phyloP scores from a whole-genome alignment of 2,329 filamentous ascomycete species.

The Epicoccum sorghinum region DNA sequence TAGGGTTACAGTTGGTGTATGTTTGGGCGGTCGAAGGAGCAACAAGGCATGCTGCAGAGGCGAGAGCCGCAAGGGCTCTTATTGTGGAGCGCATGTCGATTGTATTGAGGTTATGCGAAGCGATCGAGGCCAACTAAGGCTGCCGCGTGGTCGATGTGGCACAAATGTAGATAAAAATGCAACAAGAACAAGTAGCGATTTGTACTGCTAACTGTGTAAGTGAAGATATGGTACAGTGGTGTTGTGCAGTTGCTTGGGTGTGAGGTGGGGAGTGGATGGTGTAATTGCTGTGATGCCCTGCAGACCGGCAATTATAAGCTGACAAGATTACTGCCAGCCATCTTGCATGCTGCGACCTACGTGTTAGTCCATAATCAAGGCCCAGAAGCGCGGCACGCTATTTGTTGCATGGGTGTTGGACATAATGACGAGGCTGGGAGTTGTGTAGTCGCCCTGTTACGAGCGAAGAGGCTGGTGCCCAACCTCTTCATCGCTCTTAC shows the following conservation, averaged over 20 bases:
- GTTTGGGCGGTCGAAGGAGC: conserved; percentile 57
- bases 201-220: conserved; percentile 12
- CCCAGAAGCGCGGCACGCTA: conserved; percentile 29
- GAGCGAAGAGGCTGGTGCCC: conserved; percentile 35
- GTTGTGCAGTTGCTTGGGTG: not conserved
- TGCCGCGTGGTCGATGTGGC: conserved; percentile 10
- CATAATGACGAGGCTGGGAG: conserved; percentile 41
- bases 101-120: conserved; percentile 12
- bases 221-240: conserved; percentile 3
- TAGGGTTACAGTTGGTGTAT: conserved; percentile 63
- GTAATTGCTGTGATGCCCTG: conserved; percentile 27
- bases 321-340: conserved; percentile 44
- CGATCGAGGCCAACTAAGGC: conserved; percentile 10
- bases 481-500: conserved; percentile 30
- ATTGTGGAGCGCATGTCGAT: conserved; percentile 42
- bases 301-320: conserved; percentile 27
- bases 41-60: conserved; percentile 49
- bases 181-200: conserved; percentile 3
- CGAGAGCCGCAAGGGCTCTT: conserved; percentile 46
- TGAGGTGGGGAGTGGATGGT: conserved; percentile 27
- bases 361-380: conserved; percentile 28
- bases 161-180: conserved; percentile 8
- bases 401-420: conserved; percentile 34
- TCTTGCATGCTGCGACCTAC: conserved; percentile 35
- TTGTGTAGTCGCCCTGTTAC: not conserved